These are phyloP conservation scores for Tetrastigma voinierianum DNA, from an alignment of 164 flowering plant species.

Conservation along the genomic window DNA sequence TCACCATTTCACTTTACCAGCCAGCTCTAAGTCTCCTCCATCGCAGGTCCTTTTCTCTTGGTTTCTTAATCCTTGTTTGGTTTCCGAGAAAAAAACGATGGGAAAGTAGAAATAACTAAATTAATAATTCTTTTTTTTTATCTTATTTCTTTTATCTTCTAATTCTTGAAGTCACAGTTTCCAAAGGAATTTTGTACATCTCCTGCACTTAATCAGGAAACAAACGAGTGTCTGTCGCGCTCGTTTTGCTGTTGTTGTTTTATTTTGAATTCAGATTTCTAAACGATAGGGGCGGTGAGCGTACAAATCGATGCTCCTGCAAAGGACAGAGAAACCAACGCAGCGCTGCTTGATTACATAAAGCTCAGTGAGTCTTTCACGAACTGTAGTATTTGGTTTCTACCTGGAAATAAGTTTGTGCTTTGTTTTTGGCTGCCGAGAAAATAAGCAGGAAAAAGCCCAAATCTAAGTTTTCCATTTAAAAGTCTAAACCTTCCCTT, in stretches of 20 bases:
- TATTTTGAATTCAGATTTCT: conserved; percentile 43
- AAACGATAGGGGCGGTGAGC: conserved; percentile 76
- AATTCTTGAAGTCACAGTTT: neutral
- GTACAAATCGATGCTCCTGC: conserved; percentile 97
- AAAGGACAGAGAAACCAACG: conserved; percentile 91
- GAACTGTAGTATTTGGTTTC: no score
- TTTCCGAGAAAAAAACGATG: no score
- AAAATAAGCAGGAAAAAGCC: no score
- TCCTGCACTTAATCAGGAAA: no score
- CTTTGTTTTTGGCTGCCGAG: no score
- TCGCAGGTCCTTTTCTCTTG: conserved; percentile 54
- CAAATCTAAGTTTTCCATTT: no score
- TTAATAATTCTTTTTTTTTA: neutral
- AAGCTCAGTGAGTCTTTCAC: conserved; percentile 62
- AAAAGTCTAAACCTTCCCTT: no score
- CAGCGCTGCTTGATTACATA: conserved; percentile 82
- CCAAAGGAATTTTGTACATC: no score
- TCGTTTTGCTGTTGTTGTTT: neutral
- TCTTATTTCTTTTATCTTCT: neutral
- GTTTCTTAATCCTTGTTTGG: neutral
- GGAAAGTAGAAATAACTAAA: no score
- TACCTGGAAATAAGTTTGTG: no score
- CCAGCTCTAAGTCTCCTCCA: conserved; percentile 78
- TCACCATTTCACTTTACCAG: conserved; percentile 93
- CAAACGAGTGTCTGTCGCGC: no score